phyloP scores from a whole-genome alignment of 2,329 filamentous ascomycete species.

The Salinomyces thailandicus region DNA sequence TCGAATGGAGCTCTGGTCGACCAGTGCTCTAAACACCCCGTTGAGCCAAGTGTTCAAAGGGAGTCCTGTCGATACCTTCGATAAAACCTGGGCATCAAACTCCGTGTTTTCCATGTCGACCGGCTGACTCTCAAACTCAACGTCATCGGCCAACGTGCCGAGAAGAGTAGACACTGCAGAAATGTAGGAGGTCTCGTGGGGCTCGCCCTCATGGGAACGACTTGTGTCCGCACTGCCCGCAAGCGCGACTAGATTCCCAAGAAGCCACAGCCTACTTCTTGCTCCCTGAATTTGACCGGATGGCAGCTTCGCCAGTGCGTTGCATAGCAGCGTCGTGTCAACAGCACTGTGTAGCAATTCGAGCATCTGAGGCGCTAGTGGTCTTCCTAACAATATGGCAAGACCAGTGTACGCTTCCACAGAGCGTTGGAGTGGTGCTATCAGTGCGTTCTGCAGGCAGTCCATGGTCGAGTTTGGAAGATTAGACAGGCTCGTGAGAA shows the following conservation, averaged over 20 bases:
- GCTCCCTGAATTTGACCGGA: conserved; percentile 10
- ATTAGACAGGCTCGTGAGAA: conserved; percentile 15
- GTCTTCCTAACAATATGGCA: conserved; percentile 18
- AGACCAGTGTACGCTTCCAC: conserved; percentile 19
- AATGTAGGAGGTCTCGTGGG: conserved; percentile 37
- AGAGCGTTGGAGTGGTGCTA: conserved; percentile 21
- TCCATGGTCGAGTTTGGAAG: conserved; percentile 10
- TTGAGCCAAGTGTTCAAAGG: conserved; percentile 44
- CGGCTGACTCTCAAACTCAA: conserved; percentile 39
- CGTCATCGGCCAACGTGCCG: conserved; percentile 45
- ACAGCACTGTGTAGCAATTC: conserved; percentile 16
- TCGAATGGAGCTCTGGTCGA: conserved; percentile 65
- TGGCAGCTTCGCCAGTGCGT: conserved; percentile 9
- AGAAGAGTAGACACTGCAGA: conserved; percentile 46
- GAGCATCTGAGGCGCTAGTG: conserved; percentile 19
- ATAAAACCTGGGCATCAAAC: conserved; percentile 38
- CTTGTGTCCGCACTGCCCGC: conserved; percentile 8
- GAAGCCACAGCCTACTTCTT: conserved; percentile 43
- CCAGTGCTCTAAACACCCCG: conserved; percentile 56
- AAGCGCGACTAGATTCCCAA: conserved; percentile 47
- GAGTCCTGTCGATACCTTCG: conserved; percentile 16
- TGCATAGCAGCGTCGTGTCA: conserved; percentile 13
- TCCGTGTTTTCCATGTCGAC: conserved; percentile 23
- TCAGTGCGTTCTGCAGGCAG: conserved; percentile 20
- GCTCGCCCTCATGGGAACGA: too few relatives aligned